A percentile compares a stretch with the other conserved stretches of the same genome.
Conservation (phyloP, 768 basidiomycete genomes). For the Pulveroboletus ravenelii region DNA sequence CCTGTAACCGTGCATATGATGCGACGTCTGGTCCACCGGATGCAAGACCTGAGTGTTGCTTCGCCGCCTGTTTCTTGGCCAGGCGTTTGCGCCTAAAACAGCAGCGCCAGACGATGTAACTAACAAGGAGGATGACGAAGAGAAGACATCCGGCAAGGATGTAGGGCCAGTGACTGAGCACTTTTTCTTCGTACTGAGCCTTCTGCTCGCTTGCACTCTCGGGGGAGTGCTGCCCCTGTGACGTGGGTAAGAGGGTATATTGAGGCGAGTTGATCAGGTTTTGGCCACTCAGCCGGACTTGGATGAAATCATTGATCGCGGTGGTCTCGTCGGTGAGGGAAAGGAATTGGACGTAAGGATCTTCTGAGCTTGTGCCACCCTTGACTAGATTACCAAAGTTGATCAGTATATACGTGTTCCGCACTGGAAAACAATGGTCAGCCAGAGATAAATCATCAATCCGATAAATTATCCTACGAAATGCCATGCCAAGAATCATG, state of each 20-base stretch:
- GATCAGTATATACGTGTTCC: slow-evolving; percentile 68
- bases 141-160: slow-evolving; percentile 59
- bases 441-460: background rate
- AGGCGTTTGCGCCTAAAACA: slow-evolving; percentile 44
- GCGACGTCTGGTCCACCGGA: slow-evolving; percentile 2
- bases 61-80: slow-evolving; percentile 20
- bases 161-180: slow-evolving; percentile 70
- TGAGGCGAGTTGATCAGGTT: slow-evolving; percentile 52
- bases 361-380: slow-evolving; percentile 40
- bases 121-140: slow-evolving; percentile 42
- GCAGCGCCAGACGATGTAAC: slow-evolving; percentile 55
- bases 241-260: slow-evolving; percentile 56
- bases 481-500: slow-evolving; percentile 79
- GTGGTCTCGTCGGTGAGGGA: slow-evolving; percentile 48
- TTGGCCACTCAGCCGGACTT: slow-evolving; percentile 53
- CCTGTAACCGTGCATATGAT: slow-evolving; percentile 23
- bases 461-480: slow-evolving; percentile 44
- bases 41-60: slow-evolving; percentile 12
- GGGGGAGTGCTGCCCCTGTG: slow-evolving; percentile 58
- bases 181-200: slow-evolving; percentile 55
- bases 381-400: slow-evolving; percentile 69
- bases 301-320: slow-evolving; percentile 64
- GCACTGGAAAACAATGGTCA: slow-evolving; percentile 44
- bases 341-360: slow-evolving; percentile 69
- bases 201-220: slow-evolving; percentile 63